phyloP scores from a whole-genome alignment of 306 rosid species.

The Cucumis cinereus region DNA sequence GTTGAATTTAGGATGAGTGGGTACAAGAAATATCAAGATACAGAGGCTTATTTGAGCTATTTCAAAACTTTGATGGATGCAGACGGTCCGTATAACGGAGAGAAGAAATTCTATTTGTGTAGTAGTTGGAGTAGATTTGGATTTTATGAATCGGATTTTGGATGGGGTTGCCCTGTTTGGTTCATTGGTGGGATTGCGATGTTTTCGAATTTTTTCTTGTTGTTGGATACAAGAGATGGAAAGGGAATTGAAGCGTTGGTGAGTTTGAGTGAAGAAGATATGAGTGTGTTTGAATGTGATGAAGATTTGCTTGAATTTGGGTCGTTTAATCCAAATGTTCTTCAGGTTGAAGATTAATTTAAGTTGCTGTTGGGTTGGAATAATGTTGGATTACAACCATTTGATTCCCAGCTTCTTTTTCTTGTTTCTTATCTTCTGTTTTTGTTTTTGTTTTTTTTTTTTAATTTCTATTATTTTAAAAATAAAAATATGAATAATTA shows the following conservation, averaged over 20 bases:
- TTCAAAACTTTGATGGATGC: neutral
- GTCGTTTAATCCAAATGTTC: neutral
- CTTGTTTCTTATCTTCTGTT: too few species aligned
- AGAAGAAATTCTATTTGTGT: slow-evolving; percentile 14
- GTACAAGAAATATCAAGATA: slow-evolving; percentile 8
- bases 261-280: neutral
- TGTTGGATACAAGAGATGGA: slow-evolving; percentile 4
- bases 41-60: neutral
- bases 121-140: slow-evolving; percentile 34
- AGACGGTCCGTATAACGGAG: slow-evolving; percentile 5
- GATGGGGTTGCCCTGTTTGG: slow-evolving; percentile 32
- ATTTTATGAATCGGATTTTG: slow-evolving; percentile 26
- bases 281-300: neutral
- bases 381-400: too few species aligned
- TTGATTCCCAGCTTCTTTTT: too few species aligned
- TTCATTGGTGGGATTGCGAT: slow-evolving; percentile 7
- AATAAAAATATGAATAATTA: too few species aligned
- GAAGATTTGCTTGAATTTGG: neutral
- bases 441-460: too few species aligned
- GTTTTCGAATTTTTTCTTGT: slow-evolving; percentile 9
- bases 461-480: too few species aligned
- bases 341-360: too few species aligned
- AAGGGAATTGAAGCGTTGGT: slow-evolving; percentile 5
- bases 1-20: slow-evolving; percentile 10
- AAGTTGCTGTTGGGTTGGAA: too few species aligned